Base-by-base conservation (phyloP, 2,329 filamentous ascomycete species). In the Paecilomyces niveus region DNA sequence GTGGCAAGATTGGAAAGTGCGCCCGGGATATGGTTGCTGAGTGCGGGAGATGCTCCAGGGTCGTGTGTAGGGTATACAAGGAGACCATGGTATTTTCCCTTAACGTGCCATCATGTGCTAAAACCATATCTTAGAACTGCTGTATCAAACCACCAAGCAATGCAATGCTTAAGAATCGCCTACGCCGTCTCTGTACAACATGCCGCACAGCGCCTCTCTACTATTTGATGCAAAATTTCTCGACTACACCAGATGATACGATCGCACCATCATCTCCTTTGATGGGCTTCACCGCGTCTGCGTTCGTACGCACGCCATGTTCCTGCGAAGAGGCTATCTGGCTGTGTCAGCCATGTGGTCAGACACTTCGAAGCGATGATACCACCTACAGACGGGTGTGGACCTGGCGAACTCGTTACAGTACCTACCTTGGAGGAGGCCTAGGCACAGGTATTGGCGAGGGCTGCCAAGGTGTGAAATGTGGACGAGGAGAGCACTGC, bases 341-440 rank as follows among this genome's bases (percentile, higher is more conserved):
- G 89, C 84, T 97, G 26, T 97, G 92, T 73, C 85, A 89, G 62
- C 86, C 89, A 1, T 97, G 93, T 65, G 91, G 92, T 1, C 84
- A 88, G 61, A 83, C 84, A 57, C 85, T 95, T 56, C 72, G 72
- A 52, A 78, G 77, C 33, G 76, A 76, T 11, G 85, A 87, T 63
- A 83, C 79, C 4, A 83, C 79, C 13, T 87, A 88, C 67, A 72
- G 80, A 51, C 79, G 83, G 3, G 90, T 92, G 57, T 97, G 92
- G 92, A 89, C 85, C 61, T 97, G 92, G 92, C 87, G 92, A 55
- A 90, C 85, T 49, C 85, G 90, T 24, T 97, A 96, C 71, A 88
- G 87, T 39, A 81, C 81, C 15, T 89, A 90, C 63, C 86, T 90
- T 0, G 88, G 92, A 2, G 87, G 86, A 21, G 90, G 90, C 2